A percentile compares a stretch with the other conserved stretches of the same genome.
These are phyloP conservation scores for Eimeria sp. DNA, from an alignment of 169 alveolate species.

Conservation along the genomic window DNA sequence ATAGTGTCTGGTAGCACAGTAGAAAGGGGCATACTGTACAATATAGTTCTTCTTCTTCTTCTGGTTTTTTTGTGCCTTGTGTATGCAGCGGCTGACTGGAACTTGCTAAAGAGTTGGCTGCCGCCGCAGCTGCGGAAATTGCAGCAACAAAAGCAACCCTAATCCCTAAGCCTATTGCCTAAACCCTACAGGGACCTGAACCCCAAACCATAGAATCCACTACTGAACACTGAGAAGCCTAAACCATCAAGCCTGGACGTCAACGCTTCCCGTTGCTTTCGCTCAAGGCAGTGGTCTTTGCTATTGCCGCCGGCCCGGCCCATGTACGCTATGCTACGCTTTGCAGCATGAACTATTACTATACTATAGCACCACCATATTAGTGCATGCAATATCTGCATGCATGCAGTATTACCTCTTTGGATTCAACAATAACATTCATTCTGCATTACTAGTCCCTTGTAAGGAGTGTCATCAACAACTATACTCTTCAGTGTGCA, in stretches of 20 bases:
- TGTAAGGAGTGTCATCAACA: too few species aligned
- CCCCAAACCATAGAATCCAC: not conserved
- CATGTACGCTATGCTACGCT: too few species aligned
- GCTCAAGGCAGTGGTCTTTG: not conserved
- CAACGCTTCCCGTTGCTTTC: not conserved
- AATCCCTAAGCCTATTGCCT: not conserved
- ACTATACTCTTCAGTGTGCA: too few species aligned
- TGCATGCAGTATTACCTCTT: too few species aligned
- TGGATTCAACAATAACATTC: too few species aligned
- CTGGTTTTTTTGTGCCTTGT: not conserved
- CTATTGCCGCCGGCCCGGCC: too few species aligned
- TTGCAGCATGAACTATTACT: too few species aligned
- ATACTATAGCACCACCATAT: too few species aligned
- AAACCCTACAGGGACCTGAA: not conserved
- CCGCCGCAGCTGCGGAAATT: slow-evolving; percentile 42
- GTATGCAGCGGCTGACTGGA: slow-evolving; percentile 69
- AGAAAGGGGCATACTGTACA: too few species aligned
- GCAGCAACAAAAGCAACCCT: slow-evolving; percentile 37
- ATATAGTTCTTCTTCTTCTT: not conserved
- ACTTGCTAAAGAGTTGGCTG: slow-evolving; percentile 57
- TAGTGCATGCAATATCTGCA: too few species aligned
- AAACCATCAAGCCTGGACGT: not conserved
- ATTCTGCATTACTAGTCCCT: too few species aligned
- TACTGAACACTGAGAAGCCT: not conserved
- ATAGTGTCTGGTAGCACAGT: not conserved